Percentiles rank a stretch among this genome's conserved stretches.
Conservation (phyloP, 2,329 filamentous ascomycete genomes). For the Didymellaceae sp. region DNA sequence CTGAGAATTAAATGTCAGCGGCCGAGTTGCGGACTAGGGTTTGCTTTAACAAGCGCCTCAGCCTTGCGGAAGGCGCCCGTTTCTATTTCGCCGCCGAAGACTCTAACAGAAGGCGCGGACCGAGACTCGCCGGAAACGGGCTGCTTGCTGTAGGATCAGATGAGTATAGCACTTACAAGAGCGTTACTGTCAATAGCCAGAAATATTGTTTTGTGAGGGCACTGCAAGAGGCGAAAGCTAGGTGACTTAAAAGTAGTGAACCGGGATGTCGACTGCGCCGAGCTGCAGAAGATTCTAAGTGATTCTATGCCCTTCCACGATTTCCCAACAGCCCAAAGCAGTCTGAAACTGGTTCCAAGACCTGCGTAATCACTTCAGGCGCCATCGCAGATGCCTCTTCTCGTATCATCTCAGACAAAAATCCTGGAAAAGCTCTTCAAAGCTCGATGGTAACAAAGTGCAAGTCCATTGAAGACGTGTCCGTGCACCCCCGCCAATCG, state of each 20-base stretch:
- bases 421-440: not conserved
- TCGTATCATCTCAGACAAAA: not conserved
- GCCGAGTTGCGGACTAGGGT: conserved; percentile 15
- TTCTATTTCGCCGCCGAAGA: conserved; percentile 13
- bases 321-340: conserved; percentile 36
- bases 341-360: conserved; percentile 16
- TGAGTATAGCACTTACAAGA: conserved; percentile 10
- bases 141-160: conserved; percentile 1
- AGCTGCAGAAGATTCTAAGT: conserved; percentile 44
- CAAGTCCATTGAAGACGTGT: conserved; percentile 9
- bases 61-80: conserved; percentile 23
- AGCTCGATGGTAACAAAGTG: not conserved
- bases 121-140: conserved; percentile 20
- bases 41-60: conserved; percentile 25
- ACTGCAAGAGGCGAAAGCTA: conserved; percentile 23
- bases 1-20: conserved; percentile 25
- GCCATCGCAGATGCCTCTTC: not conserved
- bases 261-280: conserved; percentile 44
- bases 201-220: conserved; percentile 16
- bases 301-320: conserved; percentile 46
- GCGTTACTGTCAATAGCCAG: conserved; percentile 7
- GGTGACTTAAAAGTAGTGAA: conserved; percentile 44
- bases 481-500: conserved; percentile 19
- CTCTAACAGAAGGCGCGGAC: conserved; percentile 26
- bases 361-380: conserved; percentile 21